Conservation (phyloP, 75 land plant genomes). For the Sequoiadendron giganteum region DNA sequence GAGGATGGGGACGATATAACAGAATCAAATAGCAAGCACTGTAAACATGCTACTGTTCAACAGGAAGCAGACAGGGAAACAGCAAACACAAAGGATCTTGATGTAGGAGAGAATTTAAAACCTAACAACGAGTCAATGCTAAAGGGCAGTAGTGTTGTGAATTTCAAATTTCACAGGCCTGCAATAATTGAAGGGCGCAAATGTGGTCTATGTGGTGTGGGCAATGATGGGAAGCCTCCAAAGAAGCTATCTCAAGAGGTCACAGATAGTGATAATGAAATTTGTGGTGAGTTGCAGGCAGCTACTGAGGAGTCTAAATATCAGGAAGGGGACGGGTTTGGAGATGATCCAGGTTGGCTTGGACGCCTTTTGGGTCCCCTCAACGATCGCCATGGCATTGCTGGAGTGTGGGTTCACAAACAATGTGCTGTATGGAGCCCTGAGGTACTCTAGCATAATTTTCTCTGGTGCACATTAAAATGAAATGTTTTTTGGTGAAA, state of each 20-base stretch:
- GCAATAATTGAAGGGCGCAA: conserved; percentile 50
- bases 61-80: background rate
- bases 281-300: conserved; percentile 37
- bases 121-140: background rate
- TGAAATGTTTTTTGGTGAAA: background rate
- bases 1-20: background rate
- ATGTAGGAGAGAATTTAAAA: background rate
- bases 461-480: background rate
- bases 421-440: conserved; percentile 99
- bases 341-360: conserved; percentile 87
- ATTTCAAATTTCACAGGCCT: conserved; percentile 6
- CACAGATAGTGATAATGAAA: conserved; percentile 56
- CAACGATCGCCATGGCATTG: conserved; percentile 77
- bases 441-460: conserved; percentile 8
- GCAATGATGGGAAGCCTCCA: conserved; percentile 75
- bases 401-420: conserved; percentile 90
- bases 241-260: conserved; percentile 41
- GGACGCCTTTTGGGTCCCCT: conserved; percentile 91
- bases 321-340: conserved; percentile 80
- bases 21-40: background rate
- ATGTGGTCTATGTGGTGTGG: conserved; percentile 88
- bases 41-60: background rate
- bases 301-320: conserved; percentile 57
- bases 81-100: background rate
- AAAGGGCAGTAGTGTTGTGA: background rate